Evolutionary conservation across 345 rosid species (phyloP), one percentile per base, ranked within the genome.

Genomic region (Brassica juncea): DNA sequence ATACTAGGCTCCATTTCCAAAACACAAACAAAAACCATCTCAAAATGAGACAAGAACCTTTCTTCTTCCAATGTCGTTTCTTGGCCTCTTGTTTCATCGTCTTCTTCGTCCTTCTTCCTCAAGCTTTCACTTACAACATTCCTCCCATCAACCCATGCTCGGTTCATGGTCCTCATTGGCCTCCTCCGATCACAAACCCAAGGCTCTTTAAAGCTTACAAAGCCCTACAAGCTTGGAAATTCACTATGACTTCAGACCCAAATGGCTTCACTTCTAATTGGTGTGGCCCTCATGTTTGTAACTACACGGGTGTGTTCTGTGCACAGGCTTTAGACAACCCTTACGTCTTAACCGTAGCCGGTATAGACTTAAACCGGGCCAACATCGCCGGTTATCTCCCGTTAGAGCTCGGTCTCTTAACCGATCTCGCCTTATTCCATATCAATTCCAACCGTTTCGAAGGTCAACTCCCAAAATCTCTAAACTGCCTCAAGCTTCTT

Each of bases 151-250:
- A 65, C 69, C 81, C 77, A 0, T 81, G 84, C 66, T 70, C 5
- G 44, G 14, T 39, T 37, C 66, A 64, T 59, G 58, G 64, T 55
- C 72, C 75, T 12, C 2, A 37, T 2, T 44, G 27, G 67, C 42
- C 23, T 58, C 86, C 85, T 0, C 75, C 84, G 0, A 58, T 81
- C 66, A 49, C 59, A 27, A 92, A 90, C 86, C 91, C 93, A 7
- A 85, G 92, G 73, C 98, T 92, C 70, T 74, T 37, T 35, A 81
- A 84, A 6, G 98, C 98, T 27, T 92, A 80, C 75, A 49, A 49
- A 62, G 97, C 97, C 63, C 92, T 94, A 21, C 88, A 91, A 75
- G 93, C 97, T n/a, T 92, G 90, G 92, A 94, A 92, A 73, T 71
- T 75, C 66, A 73, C 86, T 67, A 92, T 94, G 55, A 84, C 84